Evolutionary conservation across 2,329 filamentous ascomycete genomes (phyloP).

Genomic region (Fusarium redolens): DNA sequence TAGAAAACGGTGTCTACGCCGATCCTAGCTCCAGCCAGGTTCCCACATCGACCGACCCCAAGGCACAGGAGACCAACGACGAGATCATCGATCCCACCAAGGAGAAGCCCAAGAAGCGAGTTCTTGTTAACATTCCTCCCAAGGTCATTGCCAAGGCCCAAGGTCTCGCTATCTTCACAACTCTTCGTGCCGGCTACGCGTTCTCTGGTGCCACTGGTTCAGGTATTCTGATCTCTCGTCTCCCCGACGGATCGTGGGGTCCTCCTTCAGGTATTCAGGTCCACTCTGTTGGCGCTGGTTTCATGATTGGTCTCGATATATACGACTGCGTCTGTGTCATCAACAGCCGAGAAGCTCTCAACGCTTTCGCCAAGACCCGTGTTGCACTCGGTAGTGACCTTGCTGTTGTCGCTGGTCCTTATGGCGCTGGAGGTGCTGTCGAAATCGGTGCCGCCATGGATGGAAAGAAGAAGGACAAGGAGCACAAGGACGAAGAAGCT

Average conservation of each 20-base stretch:
- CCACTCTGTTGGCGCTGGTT: conserved; percentile 82
- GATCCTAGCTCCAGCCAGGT: conserved; percentile 47
- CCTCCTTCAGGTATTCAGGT: conserved; percentile 86
- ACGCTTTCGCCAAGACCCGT: conserved; percentile 79
- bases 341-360: conserved; percentile 79
- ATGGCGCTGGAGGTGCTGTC: conserved; percentile 78
- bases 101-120: conserved; percentile 58
- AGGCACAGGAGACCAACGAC: conserved; percentile 44
- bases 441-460: conserved; percentile 62
- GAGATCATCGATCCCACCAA: conserved; percentile 49
- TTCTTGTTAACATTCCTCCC: conserved; percentile 64
- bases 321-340: conserved; percentile 92
- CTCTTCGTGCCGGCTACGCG: conserved; percentile 74
- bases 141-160: conserved; percentile 73
- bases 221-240: conserved; percentile 71
- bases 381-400: conserved; percentile 84
- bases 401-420: conserved; percentile 76
- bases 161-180: conserved; percentile 79
- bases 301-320: conserved; percentile 85
- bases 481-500: conserved; percentile 50
- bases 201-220: conserved; percentile 75
- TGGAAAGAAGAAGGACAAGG: conserved; percentile 61
- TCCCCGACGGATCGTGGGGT: conserved; percentile 77
- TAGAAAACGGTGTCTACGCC: conserved; percentile 65
- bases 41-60: conserved; percentile 49